Conservation (phyloP, 371 early-diverging fungal species). For the Chytridium lagenaria region DNA sequence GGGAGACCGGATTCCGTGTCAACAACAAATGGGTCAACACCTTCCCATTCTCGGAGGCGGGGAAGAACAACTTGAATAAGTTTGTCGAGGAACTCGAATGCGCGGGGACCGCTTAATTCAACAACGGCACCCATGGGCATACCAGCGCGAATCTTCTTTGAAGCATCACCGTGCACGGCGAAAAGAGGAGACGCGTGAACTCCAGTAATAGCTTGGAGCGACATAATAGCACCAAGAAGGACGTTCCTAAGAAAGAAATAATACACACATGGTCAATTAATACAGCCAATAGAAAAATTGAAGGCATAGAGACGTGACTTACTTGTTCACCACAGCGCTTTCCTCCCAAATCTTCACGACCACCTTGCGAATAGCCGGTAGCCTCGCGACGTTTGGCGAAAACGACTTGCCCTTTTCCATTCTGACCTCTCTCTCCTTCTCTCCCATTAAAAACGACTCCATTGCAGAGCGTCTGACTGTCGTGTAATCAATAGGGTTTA, state of each 20-base stretch:
- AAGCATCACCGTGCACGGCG: conserved; percentile 80
- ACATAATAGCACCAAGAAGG: conserved; percentile 87
- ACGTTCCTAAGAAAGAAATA: conserved; percentile 51
- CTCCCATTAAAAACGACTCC: not conserved
- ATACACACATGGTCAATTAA: not conserved
- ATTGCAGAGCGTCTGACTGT: conserved; percentile 23
- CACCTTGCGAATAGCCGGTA: conserved; percentile 74
- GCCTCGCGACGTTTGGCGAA: conserved; percentile 42
- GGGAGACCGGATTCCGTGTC: not conserved
- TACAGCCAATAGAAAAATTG: conserved; percentile 16
- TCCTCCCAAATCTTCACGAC: conserved; percentile 80
- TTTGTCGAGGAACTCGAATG: conserved; percentile 95
- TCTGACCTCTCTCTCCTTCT: not conserved
- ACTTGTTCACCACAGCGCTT: conserved; percentile 87
- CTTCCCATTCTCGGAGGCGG: conserved; percentile 90
- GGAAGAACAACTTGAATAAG: conserved; percentile 92
- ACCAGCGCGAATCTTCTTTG: conserved; percentile 65
- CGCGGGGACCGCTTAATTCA: conserved; percentile 75
- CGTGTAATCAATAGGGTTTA: conserved; percentile 59
- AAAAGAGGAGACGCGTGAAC: conserved; percentile 80
- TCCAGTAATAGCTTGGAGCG: conserved; percentile 89
- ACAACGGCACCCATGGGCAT: conserved; percentile 83
- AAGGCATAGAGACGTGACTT: too few relatives aligned
- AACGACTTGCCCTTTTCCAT: not conserved
- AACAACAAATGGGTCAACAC: conserved; percentile 64